A percentile compares a stretch with the other conserved stretches of the same genome.
phyloP scores from a whole-genome alignment of 2,329 filamentous ascomycete genomes.

The Aspergillus fructus region DNA sequence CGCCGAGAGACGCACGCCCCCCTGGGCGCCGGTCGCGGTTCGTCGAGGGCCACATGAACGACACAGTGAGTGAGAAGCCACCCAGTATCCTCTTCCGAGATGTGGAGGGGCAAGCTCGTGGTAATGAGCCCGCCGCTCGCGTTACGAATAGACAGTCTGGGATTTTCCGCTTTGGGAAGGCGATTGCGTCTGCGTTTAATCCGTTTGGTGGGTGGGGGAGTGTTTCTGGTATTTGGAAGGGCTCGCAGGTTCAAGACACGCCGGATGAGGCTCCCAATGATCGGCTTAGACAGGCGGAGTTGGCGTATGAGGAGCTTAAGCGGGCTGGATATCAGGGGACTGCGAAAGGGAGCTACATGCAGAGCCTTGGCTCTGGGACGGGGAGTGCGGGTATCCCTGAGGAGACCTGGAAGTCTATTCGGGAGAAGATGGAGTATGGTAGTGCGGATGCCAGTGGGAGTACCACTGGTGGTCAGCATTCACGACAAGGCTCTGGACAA shows the following conservation, averaged over 20 bases:
- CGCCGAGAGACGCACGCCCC: constrained; percentile 19
- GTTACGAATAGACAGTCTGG: constrained; percentile 38
- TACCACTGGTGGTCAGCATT: constrained; percentile 14
- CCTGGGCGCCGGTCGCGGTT: constrained; percentile 62
- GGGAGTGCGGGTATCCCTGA: constrained; percentile 28
- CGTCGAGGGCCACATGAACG: constrained; percentile 81
- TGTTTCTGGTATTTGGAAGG: constrained; percentile 45
- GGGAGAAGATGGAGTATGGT: constrained; percentile 30
- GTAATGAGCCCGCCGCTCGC: background rate
- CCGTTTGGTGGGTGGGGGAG: constrained; percentile 51
- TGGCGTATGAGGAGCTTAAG: constrained; percentile 56
- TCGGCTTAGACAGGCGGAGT: constrained; percentile 49
- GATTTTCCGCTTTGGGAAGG: constrained; percentile 57
- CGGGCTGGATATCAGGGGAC: constrained; percentile 49
- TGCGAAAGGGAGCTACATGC: constrained; percentile 32
- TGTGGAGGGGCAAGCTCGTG: constrained; percentile 18
- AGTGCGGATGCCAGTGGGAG: background rate
- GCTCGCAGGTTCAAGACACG: constrained; percentile 41
- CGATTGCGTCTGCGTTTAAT: constrained; percentile 54
- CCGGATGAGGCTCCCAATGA: constrained; percentile 36
- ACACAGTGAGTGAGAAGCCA: constrained; percentile 70
- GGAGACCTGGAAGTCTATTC: constrained; percentile 34
- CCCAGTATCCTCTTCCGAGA: constrained; percentile 65
- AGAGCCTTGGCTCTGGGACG: constrained; percentile 16
- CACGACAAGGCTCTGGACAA: constrained; percentile 17